Percentiles rank a stretch among this genome's conserved stretches.
Evolutionary conservation across 148 eudicot species (phyloP).

Genomic region (Vaccinium vitisidaea): DNA sequence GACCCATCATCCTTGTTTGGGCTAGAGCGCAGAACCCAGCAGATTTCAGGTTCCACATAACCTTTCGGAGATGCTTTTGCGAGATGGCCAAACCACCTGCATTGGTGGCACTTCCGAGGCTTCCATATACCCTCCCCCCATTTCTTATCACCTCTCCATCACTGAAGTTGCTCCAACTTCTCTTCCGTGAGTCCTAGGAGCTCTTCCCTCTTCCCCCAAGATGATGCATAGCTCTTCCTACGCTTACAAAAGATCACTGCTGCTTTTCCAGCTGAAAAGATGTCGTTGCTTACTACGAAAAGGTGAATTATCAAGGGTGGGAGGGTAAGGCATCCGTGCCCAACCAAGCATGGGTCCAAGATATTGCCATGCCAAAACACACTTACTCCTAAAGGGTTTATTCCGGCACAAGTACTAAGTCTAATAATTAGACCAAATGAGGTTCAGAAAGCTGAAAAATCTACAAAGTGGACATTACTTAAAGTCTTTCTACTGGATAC

Average conservation of each 20-base stretch:
- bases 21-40: background rate
- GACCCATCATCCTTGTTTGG: conserved; percentile 2
- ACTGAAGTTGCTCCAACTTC: background rate
- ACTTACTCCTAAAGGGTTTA: background rate
- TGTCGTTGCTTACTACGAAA: background rate
- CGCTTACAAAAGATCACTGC: background rate
- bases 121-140: background rate
- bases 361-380: background rate
- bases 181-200: background rate
- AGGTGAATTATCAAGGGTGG: background rate
- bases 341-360: background rate
- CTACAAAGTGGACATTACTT: background rate
- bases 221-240: background rate
- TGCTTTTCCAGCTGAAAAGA: background rate
- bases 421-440: background rate
- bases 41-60: background rate
- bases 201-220: background rate
- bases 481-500: background rate
- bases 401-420: background rate
- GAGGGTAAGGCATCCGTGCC: background rate
- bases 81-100: background rate
- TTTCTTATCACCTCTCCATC: background rate
- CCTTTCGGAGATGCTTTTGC: background rate
- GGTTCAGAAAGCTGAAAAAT: background rate
- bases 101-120: background rate